Conservation (phyloP, 768 basidiomycete genomes). For the Suillus decipiens region DNA sequence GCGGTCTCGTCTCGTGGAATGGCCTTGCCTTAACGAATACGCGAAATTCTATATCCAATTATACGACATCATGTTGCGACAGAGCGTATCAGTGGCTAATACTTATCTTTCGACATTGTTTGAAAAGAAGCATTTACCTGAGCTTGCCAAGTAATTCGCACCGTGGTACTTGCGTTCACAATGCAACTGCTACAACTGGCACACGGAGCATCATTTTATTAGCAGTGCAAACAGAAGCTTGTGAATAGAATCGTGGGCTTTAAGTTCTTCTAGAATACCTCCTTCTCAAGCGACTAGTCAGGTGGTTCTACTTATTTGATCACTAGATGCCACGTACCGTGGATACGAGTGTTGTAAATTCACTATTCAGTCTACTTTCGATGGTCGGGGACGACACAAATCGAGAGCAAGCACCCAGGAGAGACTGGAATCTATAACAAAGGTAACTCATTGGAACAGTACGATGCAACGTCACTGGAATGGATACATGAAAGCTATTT, state of each 20-base stretch:
- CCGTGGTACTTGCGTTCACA: too few relatives aligned
- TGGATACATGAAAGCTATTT: background rate
- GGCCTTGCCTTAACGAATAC: background rate
- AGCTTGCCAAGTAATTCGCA: too few relatives aligned
- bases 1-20: background rate
- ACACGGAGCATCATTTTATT: background rate
- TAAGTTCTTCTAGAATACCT: background rate
- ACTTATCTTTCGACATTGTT: too few relatives aligned
- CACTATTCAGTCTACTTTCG: background rate
- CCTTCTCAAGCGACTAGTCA: slow-evolving; percentile 3
- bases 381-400: background rate
- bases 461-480: too few relatives aligned
- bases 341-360: background rate
- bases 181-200: background rate
- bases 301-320: background rate
- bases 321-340: background rate
- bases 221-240: background rate
- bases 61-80: background rate
- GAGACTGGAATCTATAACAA: background rate
- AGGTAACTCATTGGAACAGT: background rate
- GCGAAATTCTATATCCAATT: background rate
- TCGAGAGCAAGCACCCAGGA: slow-evolving; percentile 30
- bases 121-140: too few relatives aligned
- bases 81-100: background rate
- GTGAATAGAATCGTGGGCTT: background rate